Evolutionary conservation across 2,329 filamentous ascomycete species (phyloP).

Genomic region (Claviceps pusilla): DNA sequence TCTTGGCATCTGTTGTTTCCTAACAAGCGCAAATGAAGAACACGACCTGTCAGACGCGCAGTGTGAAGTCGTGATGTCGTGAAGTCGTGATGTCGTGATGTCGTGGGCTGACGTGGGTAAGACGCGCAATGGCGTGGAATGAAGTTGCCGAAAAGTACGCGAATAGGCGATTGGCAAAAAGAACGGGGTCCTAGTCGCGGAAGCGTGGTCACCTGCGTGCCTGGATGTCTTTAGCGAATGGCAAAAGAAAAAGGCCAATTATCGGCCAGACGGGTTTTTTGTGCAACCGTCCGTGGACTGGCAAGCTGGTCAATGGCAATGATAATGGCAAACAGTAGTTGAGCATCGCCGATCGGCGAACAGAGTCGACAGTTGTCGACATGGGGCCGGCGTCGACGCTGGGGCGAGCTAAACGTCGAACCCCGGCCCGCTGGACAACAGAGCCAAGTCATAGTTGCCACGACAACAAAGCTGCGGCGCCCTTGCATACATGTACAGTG

Average conservation of each 20-base stretch:
- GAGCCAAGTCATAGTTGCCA: constrained; percentile 9
- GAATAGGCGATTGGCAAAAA: neutral
- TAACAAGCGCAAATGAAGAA: neutral
- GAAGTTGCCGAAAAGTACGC: neutral
- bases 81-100: neutral
- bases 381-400: neutral
- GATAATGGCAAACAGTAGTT: constrained; percentile 3
- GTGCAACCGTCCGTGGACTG: neutral
- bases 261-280: neutral
- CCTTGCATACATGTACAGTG: neutral
- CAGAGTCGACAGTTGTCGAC: neutral
- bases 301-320: constrained; percentile 3
- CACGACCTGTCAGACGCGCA: neutral
- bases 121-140: neutral
- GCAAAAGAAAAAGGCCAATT: neutral
- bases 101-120: neutral
- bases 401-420: neutral
- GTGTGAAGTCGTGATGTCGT: neutral
- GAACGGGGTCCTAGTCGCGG: neutral
- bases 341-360: neutral
- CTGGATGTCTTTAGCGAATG: neutral
- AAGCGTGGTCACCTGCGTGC: neutral
- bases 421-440: constrained; percentile 6
- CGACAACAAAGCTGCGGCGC: constrained; percentile 2
- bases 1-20: neutral